These are phyloP conservation scores for Globisporangium megalacanthum DNA, from an alignment of 352 stramenopile species.

Conservation along the genomic window DNA sequence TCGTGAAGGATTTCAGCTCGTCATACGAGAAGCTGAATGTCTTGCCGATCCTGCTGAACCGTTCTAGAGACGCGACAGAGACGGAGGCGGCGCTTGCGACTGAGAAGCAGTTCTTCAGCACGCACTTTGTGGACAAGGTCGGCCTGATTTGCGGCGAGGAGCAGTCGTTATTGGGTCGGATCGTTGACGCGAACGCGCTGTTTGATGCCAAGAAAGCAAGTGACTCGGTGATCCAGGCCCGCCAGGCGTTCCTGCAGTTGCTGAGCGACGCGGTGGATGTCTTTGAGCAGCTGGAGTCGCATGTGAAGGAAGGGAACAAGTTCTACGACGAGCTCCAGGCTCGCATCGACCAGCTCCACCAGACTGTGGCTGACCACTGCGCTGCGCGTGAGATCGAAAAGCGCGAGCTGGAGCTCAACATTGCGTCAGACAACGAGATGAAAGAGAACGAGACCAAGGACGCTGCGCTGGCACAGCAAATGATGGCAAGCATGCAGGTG, in stretches of 20 bases:
- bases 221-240: slow-evolving; percentile 44
- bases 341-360: slow-evolving; percentile 56
- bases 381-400: slow-evolving; percentile 62
- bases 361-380: slow-evolving; percentile 73
- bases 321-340: slow-evolving; percentile 60
- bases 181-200: slow-evolving; percentile 36
- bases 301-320: slow-evolving; percentile 59
- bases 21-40: slow-evolving; percentile 60
- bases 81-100: slow-evolving; percentile 32
- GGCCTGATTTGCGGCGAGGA: slow-evolving; percentile 49
- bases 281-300: slow-evolving; percentile 70
- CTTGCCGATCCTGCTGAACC: slow-evolving; percentile 40
- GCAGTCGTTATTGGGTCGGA: slow-evolving; percentile 25
- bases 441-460: slow-evolving; percentile 42
- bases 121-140: slow-evolving; percentile 57
- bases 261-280: slow-evolving; percentile 66
- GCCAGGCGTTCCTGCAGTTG: slow-evolving; percentile 53
- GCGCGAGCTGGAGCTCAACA: slow-evolving; percentile 63
- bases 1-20: slow-evolving; percentile 40
- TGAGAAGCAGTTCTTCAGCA: slow-evolving; percentile 57
- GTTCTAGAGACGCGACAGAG: slow-evolving; percentile 13
- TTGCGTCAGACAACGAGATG: slow-evolving; percentile 52
- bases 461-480: slow-evolving; percentile 51
- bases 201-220: slow-evolving; percentile 62
- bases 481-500: slow-evolving; percentile 67